These are phyloP conservation scores for Colletotrichum eleusines DNA, from an alignment of 2,329 filamentous ascomycete genomes.

Conservation along the genomic window DNA sequence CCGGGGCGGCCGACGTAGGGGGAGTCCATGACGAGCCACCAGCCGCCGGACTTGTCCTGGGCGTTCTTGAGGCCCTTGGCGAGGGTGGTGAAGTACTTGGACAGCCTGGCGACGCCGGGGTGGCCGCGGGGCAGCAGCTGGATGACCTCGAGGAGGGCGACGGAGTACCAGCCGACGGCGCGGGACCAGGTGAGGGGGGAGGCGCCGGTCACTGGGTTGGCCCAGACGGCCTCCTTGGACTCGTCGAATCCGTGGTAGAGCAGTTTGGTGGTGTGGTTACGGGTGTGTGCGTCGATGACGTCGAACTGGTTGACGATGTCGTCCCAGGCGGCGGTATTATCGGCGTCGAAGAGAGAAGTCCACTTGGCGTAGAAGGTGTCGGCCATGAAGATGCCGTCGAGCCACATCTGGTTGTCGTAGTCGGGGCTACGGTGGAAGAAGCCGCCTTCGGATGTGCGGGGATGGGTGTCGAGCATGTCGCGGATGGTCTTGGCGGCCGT, in stretches of 20 bases:
- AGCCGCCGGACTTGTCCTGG: slow-evolving; percentile 61
- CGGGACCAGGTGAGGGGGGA: slow-evolving; percentile 66
- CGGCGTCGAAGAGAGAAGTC: slow-evolving; percentile 53
- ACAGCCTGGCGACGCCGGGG: slow-evolving; percentile 52
- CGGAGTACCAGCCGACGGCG: slow-evolving; percentile 66
- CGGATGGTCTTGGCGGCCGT: slow-evolving; percentile 60
- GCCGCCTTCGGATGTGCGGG: slow-evolving; percentile 63
- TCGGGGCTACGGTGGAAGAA: slow-evolving; percentile 64
- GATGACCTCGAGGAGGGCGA: slow-evolving; percentile 63
- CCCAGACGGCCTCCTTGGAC: slow-evolving; percentile 62
- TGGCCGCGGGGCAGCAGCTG: slow-evolving; percentile 58
- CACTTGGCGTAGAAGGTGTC: slow-evolving; percentile 59
- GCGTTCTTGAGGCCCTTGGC: slow-evolving; percentile 56
- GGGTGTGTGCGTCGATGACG: slow-evolving; percentile 58
- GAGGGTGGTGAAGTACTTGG: slow-evolving; percentile 56
- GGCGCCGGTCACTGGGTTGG: slow-evolving; percentile 61
- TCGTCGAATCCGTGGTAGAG: slow-evolving; percentile 68
- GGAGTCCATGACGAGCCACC: slow-evolving; percentile 69
- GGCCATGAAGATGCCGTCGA: slow-evolving; percentile 67
- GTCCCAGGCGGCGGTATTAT: slow-evolving; percentile 57
- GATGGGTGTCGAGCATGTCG: slow-evolving; percentile 61
- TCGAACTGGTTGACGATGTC: slow-evolving; percentile 61
- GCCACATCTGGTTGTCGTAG: slow-evolving; percentile 68
- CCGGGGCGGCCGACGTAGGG: slow-evolving; percentile 59
- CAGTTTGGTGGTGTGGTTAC: slow-evolving; percentile 55